Percentiles rank a stretch among this genome's conserved stretches.
phyloP scores from a whole-genome alignment of 345 rosid species.

The Excoecaria cochinchinensis region DNA sequence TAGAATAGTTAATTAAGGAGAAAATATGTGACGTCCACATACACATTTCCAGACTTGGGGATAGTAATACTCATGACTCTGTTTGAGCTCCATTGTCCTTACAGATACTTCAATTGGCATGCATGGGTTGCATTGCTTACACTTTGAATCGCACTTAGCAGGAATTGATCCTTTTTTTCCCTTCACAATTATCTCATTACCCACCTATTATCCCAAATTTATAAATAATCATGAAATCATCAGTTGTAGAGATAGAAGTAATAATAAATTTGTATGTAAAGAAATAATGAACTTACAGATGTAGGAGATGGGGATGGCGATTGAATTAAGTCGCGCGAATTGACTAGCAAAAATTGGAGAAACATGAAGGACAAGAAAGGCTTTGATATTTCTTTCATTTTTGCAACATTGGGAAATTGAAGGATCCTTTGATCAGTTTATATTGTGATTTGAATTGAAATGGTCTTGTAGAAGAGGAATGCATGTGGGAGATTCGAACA shows the following conservation, averaged over 20 bases:
- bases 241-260: too few species aligned
- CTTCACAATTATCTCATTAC: neutral
- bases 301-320: neutral
- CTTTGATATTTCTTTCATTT: neutral
- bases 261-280: too few species aligned
- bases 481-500: neutral
- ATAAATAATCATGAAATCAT: too few species aligned
- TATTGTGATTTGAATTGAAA: neutral
- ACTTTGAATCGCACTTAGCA: conserved; percentile 12
- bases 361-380: neutral
- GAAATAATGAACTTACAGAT: neutral
- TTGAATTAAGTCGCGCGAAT: neutral
- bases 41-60: conserved; percentile 21
- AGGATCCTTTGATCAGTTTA: neutral
- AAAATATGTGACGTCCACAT: conserved; percentile 4
- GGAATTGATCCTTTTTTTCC: conserved; percentile 18
- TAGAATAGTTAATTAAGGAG: conserved; percentile 9
- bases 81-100: conserved; percentile 12
- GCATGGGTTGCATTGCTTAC: conserved; percentile 19
- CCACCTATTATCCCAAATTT: neutral
- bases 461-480: neutral
- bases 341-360: neutral
- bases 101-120: conserved; percentile 20
- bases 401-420: neutral
- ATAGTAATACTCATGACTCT: conserved; percentile 12